phyloP scores from a whole-genome alignment of 2,329 filamentous ascomycete genomes.

The Chrysoporthe deuterocubensis region DNA sequence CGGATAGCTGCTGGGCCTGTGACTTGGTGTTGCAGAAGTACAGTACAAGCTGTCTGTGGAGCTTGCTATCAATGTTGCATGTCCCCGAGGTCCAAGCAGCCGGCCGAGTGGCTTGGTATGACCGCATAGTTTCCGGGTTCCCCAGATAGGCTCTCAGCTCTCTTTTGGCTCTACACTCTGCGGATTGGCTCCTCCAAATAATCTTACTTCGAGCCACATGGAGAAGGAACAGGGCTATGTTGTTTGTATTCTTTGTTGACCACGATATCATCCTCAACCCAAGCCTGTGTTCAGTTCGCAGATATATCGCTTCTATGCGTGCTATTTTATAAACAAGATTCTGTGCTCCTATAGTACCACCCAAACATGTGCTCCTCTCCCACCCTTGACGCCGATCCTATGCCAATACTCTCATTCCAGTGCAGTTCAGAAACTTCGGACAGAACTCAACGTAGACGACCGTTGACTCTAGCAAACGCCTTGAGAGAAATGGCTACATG shows the following conservation, averaged over 20 bases:
- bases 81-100: neutral
- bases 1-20: neutral
- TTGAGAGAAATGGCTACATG: slow-evolving; percentile 35
- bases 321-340: neutral
- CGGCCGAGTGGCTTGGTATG: slow-evolving; percentile 16
- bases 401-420: slow-evolving; percentile 4
- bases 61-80: slow-evolving; percentile 1
- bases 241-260: neutral
- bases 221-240: neutral
- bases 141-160: neutral
- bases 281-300: neutral
- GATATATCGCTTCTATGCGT: neutral
- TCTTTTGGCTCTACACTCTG: neutral
- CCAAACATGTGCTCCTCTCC: neutral
- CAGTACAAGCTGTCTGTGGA: slow-evolving; percentile 26
- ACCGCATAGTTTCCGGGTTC: slow-evolving; percentile 22
- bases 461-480: neutral
- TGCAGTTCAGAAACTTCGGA: neutral
- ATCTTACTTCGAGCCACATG: neutral
- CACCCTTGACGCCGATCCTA: slow-evolving; percentile 11
- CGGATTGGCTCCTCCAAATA: neutral
- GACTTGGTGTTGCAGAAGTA: slow-evolving; percentile 13
- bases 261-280: neutral
- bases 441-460: neutral
- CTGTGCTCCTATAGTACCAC: neutral